These are phyloP conservation scores for Lentinula edodes DNA, from an alignment of 768 basidiomycete species.

Conservation along the genomic window DNA sequence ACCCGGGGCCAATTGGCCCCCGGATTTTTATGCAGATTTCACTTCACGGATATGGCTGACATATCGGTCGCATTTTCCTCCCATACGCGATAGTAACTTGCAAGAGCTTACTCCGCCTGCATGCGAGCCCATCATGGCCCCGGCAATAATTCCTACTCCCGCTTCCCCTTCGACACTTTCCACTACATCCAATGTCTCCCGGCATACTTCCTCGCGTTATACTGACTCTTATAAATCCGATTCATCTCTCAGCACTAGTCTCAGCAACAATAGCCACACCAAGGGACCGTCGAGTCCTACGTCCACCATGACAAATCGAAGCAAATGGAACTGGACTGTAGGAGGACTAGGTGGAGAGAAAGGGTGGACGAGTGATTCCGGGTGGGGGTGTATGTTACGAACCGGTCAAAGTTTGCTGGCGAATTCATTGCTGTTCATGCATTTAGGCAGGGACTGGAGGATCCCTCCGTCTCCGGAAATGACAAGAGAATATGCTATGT, in stretches of 20 bases:
- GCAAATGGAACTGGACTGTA: constrained; percentile 59
- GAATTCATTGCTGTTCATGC: constrained; percentile 69
- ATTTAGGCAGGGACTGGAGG: constrained; percentile 85
- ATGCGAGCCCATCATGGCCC: constrained; percentile 8
- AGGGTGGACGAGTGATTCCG: constrained; percentile 79
- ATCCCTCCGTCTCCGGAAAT: constrained; percentile 56
- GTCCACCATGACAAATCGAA: constrained; percentile 36
- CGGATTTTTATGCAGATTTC: constrained; percentile 85
- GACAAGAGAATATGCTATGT: constrained; percentile 71
- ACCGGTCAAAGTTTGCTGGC: constrained; percentile 84
- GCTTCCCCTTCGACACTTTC: constrained; percentile 6
- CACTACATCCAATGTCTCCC: neutral
- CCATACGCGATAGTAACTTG: constrained; percentile 62
- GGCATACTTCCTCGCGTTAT: constrained; percentile 1
- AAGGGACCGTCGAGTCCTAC: constrained; percentile 22
- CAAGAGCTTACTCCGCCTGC: constrained; percentile 23
- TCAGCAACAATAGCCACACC: constrained; percentile 8
- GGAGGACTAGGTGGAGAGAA: constrained; percentile 47
- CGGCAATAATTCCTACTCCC: constrained; percentile 11
- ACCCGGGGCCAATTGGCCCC: constrained; percentile 61
- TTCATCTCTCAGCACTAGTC: constrained; percentile 6
- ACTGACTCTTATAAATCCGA: constrained; percentile 9
- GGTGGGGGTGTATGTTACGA: constrained; percentile 91
- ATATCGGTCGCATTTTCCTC: constrained; percentile 82
- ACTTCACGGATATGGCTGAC: constrained; percentile 87